Evolutionary conservation across 768 basidiomycete species (phyloP).

Genomic region (Amyloporia xantha): DNA sequence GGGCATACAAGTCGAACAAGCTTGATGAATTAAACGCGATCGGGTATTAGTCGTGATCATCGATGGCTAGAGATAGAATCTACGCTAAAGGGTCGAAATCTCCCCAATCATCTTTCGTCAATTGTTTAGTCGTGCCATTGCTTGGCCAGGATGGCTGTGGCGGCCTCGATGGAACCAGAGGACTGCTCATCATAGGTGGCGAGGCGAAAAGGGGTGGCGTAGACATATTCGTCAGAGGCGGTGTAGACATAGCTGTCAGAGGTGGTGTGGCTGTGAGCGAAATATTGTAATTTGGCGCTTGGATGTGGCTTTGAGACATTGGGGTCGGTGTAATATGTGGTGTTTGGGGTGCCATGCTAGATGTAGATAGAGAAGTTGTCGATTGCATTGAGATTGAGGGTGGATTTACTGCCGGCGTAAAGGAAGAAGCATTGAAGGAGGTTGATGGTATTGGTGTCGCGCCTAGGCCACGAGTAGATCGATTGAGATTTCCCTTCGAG

Average conservation of each 20-base stretch:
- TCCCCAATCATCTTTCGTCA: conserved; percentile 65
- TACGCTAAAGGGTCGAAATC: conserved; percentile 77
- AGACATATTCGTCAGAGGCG: conserved; percentile 20
- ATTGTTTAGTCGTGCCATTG: conserved; percentile 34
- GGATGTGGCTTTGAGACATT: conserved; percentile 20
- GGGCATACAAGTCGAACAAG: conserved; percentile 42
- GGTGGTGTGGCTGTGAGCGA: conserved; percentile 27
- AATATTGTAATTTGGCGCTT: conserved; percentile 56
- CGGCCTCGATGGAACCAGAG: conserved; percentile 62
- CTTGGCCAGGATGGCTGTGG: conserved; percentile 41
- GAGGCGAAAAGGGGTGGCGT: conserved; percentile 25
- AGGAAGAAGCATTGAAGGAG: conserved; percentile 24
- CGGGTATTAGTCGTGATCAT: neutral
- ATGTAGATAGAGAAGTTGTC: conserved; percentile 9
- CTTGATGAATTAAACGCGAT: conserved; percentile 7
- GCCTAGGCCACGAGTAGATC: conserved; percentile 26
- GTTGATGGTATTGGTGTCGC: conserved; percentile 30
- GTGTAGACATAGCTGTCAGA: conserved; percentile 20
- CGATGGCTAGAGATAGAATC: neutral
- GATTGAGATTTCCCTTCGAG: conserved; percentile 10
- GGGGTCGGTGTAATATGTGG: conserved; percentile 20
- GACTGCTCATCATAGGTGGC: conserved; percentile 35
- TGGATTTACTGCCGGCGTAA: conserved; percentile 10
- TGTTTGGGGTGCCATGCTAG: conserved; percentile 8
- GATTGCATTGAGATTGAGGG: conserved; percentile 7